phyloP scores from a whole-genome alignment of 345 rosid genomes.

The Hypericum androsaemum region DNA sequence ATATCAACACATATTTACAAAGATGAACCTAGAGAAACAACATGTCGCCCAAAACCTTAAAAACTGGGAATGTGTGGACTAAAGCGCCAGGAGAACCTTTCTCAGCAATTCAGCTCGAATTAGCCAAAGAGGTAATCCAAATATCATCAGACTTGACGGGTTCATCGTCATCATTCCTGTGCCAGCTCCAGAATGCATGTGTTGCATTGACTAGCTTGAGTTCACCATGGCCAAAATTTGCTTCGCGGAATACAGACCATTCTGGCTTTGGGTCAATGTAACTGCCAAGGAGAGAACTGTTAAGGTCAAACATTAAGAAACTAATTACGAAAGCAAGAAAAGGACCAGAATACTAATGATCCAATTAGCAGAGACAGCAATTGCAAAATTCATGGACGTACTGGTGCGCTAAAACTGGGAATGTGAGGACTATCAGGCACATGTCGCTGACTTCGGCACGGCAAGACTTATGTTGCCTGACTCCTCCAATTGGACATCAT shows the following conservation, averaged over 20 bases:
- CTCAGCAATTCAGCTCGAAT: constrained; percentile 43
- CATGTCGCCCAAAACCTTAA: no score
- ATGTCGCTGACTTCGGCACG: no score
- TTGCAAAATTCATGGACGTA: constrained; percentile 21
- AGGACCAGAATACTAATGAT: no score
- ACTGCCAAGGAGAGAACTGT: constrained; percentile 18
- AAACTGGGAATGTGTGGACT: no score
- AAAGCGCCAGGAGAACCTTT: neutral
- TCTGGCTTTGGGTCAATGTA: constrained; percentile 59
- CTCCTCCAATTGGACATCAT: no score
- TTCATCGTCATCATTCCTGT: constrained; percentile 92
- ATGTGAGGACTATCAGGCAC: no score
- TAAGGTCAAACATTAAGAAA: no score
- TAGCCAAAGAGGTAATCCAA: constrained; percentile 66
- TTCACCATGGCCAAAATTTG: constrained; percentile 95
- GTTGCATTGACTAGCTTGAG: constrained; percentile 62
- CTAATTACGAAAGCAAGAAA: no score
- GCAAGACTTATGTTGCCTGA: no score
- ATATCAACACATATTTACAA: no score
- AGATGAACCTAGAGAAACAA: no score
- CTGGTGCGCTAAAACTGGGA: constrained; percentile 75
- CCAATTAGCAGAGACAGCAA: no score
- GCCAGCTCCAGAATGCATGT: constrained; percentile 94
- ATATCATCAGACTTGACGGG: constrained; percentile 71
- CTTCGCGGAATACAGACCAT: constrained; percentile 96